These are phyloP conservation scores for Heterobasidion annosum DNA, from an alignment of 1,284 basidiomycete species.

Conservation along the genomic window DNA sequence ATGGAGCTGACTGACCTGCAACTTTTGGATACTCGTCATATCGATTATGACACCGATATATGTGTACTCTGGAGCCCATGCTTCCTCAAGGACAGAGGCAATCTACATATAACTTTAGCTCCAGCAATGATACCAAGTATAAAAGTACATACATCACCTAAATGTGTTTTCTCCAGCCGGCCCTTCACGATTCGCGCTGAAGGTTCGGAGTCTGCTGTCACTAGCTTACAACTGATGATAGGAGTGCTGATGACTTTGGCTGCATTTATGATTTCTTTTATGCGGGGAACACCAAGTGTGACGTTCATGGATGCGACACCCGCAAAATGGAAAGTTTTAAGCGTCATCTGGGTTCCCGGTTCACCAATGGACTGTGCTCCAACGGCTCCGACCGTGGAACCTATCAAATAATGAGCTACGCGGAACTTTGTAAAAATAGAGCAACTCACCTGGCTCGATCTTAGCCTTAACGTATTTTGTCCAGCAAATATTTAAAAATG, in stretches of 20 bases:
- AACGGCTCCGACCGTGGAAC: conserved; percentile 96
- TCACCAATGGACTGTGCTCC: conserved; percentile 99
- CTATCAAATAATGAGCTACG: conserved; percentile 25
- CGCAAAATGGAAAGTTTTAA: conserved; percentile 99
- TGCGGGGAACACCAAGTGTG: conserved; percentile 97
- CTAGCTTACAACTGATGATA: conserved; percentile 95
- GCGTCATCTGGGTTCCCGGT: conserved; percentile 98
- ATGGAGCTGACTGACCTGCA: conserved; percentile 57
- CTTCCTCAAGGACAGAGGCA: conserved; percentile 90
- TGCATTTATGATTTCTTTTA: conserved; percentile 99
- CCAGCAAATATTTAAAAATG: conserved; percentile 86
- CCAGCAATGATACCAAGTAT: background rate
- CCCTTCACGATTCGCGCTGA: conserved; percentile 98
- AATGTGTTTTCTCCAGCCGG: conserved; percentile 88
- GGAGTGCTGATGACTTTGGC: conserved; percentile 96
- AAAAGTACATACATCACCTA: conserved; percentile 72
- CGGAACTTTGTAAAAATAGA: background rate
- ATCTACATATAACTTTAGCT: conserved; percentile 39
- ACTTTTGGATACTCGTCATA: conserved; percentile 79
- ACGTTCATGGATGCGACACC: conserved; percentile 99
- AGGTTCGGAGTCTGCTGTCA: conserved; percentile 75
- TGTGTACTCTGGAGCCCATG: conserved; percentile 88
- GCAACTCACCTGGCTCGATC: conserved; percentile 75
- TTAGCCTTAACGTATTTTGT: conserved; percentile 89
- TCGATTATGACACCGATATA: conserved; percentile 95